phyloP scores from a whole-genome alignment of 202 grass and related monocot species.

The Digitaria exilis region DNA sequence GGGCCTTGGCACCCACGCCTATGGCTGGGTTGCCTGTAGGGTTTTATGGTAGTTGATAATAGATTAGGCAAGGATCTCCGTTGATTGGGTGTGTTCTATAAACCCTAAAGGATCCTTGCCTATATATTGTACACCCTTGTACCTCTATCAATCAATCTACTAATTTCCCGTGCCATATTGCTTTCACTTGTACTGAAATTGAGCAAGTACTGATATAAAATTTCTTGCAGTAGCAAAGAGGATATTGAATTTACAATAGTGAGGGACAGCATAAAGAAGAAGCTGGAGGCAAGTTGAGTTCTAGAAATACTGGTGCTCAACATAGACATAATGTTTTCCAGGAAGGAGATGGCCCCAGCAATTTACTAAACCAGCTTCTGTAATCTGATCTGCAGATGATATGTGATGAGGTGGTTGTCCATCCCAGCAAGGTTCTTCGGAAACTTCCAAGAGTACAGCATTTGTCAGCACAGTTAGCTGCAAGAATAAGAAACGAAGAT shows the following conservation, averaged over 20 bases:
- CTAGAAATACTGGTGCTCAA: not conserved
- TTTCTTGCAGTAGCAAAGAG: slow-evolving; percentile 74
- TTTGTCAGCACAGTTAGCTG: slow-evolving; percentile 80
- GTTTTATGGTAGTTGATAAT: no score
- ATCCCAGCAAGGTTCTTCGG: slow-evolving; percentile 82
- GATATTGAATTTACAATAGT: slow-evolving; percentile 92
- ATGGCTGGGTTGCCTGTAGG: no score
- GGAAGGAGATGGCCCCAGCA: not conserved
- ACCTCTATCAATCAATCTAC: no score
- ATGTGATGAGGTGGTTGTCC: slow-evolving; percentile 81
- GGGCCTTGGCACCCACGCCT: no score
- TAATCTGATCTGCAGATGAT: slow-evolving; percentile 66
- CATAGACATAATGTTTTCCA: not conserved
- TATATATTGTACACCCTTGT: no score
- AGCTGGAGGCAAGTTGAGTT: slow-evolving; percentile 76
- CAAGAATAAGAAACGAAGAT: slow-evolving; percentile 70
- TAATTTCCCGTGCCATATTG: no score
- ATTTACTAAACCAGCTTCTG: slow-evolving; percentile 32
- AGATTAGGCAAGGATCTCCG: no score
- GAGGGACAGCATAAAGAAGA: slow-evolving; percentile 85
- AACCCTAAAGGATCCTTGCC: no score
- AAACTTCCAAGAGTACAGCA: slow-evolving; percentile 98
- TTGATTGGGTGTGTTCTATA: no score
- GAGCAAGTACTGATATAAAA: slow-evolving; percentile 23
- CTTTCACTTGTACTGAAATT: no score